phyloP scores from a whole-genome alignment of 306 rosid genomes.

The Trichosanthes truncata region DNA sequence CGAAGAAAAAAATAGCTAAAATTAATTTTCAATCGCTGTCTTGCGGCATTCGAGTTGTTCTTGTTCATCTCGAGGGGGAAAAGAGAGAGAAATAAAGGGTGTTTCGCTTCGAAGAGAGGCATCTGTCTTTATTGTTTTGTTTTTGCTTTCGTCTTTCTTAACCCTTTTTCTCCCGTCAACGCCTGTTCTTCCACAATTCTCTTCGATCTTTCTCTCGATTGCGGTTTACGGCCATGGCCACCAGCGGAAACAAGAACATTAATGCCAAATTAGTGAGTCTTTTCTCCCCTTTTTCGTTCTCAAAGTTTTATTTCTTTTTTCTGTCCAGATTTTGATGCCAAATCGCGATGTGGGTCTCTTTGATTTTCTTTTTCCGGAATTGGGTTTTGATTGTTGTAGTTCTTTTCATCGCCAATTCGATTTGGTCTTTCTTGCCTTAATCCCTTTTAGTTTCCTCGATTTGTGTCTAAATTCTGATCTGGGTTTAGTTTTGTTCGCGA shows the following conservation, averaged over 20 bases:
- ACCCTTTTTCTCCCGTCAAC: slow-evolving; percentile 2
- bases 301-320: not conserved
- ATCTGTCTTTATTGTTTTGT: slow-evolving; percentile 14
- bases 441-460: not conserved
- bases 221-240: slow-evolving; percentile 31
- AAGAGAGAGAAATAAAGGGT: not conserved
- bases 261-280: slow-evolving; percentile 47
- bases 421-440: not conserved
- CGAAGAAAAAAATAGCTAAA: not conserved
- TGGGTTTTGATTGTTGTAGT: not conserved
- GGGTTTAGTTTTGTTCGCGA: not conserved
- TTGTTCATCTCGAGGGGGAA: not conserved
- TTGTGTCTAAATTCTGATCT: not conserved
- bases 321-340: not conserved
- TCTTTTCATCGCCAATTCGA: not conserved
- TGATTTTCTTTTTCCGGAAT: not conserved
- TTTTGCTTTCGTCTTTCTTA: slow-evolving; percentile 6
- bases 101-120: slow-evolving; percentile 13
- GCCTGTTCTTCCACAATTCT: not conserved
- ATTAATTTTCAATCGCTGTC: slow-evolving; percentile 6
- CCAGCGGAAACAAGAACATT: slow-evolving; percentile 50
- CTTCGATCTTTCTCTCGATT: not conserved
- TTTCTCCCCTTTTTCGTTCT: not conserved
- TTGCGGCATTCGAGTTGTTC: not conserved
- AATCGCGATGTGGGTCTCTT: not conserved